These are phyloP conservation scores for Dothideomycetidae sp. DNA, from an alignment of 2,329 filamentous ascomycete genomes.

Conservation along the genomic window DNA sequence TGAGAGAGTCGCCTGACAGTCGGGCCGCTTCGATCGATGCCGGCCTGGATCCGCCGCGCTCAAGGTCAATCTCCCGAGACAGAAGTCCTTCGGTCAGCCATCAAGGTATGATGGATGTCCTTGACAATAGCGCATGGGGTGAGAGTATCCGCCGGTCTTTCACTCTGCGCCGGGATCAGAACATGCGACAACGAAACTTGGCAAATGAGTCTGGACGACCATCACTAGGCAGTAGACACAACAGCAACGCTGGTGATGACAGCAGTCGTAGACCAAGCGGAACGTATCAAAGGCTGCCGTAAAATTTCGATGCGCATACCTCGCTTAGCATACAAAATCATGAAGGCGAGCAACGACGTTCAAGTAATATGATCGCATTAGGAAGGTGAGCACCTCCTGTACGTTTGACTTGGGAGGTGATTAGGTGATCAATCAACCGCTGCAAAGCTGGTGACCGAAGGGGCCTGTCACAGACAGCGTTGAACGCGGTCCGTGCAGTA, in stretches of 20 bases:
- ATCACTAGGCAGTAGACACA: slow-evolving; percentile 11
- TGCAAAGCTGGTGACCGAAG: too few relatives aligned
- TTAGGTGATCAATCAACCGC: too few relatives aligned
- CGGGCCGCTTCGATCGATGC: slow-evolving; percentile 19
- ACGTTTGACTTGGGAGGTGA: too few relatives aligned
- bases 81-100: slow-evolving; percentile 57
- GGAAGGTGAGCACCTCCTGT: too few relatives aligned
- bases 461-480: too few relatives aligned
- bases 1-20: slow-evolving; percentile 15
- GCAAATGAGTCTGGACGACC: slow-evolving; percentile 9
- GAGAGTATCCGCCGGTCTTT: slow-evolving; percentile 83
- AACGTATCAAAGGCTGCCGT: neutral
- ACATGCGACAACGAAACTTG: slow-evolving; percentile 17
- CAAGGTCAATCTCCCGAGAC: slow-evolving; percentile 30
- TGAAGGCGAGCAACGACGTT: too few relatives aligned
- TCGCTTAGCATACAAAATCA: too few relatives aligned
- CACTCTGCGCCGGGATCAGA: slow-evolving; percentile 42
- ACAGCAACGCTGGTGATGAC: neutral
- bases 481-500: too few relatives aligned
- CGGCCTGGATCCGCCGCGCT: slow-evolving; percentile 17
- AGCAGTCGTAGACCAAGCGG: neutral
- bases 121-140: slow-evolving; percentile 85
- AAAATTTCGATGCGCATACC: too few relatives aligned
- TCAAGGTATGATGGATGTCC: slow-evolving; percentile 65
- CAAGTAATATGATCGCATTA: too few relatives aligned